Conservation (phyloP, 345 rosid genomes). For the Mallotus nudiflorus region DNA sequence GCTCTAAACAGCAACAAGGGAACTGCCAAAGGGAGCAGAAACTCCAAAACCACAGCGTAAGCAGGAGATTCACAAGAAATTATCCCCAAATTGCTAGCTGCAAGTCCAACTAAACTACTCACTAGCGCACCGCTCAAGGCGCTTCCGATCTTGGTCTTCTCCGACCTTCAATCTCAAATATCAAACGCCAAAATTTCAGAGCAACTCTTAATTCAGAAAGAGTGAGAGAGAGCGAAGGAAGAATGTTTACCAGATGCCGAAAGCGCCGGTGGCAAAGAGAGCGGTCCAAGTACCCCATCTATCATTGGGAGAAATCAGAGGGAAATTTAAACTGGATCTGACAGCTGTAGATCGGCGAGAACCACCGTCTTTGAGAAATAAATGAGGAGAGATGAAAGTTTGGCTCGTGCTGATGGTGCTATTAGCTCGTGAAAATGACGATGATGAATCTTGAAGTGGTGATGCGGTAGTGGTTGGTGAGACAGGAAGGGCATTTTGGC, state of each 20-base stretch:
- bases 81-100: slow-evolving; percentile 74
- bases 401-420: slow-evolving; percentile 8
- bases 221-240: neutral
- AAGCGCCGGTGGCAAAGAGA: slow-evolving; percentile 70
- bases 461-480: slow-evolving; percentile 5
- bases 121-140: slow-evolving; percentile 82
- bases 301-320: slow-evolving; percentile 69
- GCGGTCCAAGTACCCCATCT: slow-evolving; percentile 89
- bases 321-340: slow-evolving; percentile 54
- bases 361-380: slow-evolving; percentile 6
- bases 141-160: slow-evolving; percentile 82
- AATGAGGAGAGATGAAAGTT: slow-evolving; percentile 33
- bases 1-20: slow-evolving; percentile 81
- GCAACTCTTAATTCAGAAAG: neutral
- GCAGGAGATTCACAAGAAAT: slow-evolving; percentile 71
- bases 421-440: slow-evolving; percentile 18
- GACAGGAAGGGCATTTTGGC: slow-evolving; percentile 21
- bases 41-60: slow-evolving; percentile 60
- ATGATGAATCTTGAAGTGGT: slow-evolving; percentile 9
- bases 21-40: slow-evolving; percentile 75
- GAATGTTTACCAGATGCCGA: slow-evolving; percentile 70
- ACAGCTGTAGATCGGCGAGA: slow-evolving; percentile 41
- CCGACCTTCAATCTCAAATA: slow-evolving; percentile 57
- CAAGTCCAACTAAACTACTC: slow-evolving; percentile 81
- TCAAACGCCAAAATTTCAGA: no score